These are phyloP conservation scores for Phytophthora agathidicida DNA, from an alignment of 352 stramenopile species.

Conservation along the genomic window DNA sequence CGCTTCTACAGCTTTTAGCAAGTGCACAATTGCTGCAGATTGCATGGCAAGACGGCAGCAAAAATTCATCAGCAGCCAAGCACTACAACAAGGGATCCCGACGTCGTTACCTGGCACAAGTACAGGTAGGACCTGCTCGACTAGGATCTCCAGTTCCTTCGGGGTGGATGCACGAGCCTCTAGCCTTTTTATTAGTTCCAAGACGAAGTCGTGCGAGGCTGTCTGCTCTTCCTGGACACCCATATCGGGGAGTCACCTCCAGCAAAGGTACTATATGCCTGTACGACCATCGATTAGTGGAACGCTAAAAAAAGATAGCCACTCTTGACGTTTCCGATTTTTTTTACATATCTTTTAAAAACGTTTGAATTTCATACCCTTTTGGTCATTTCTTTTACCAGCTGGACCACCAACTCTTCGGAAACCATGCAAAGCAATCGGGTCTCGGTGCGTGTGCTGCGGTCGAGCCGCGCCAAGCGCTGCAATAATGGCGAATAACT, in stretches of 20 bases:
- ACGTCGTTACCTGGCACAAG: constrained; percentile 54
- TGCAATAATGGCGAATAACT: background rate
- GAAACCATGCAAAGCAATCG: constrained; percentile 13
- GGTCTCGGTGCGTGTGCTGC: constrained; percentile 20
- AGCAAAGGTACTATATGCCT: too few species aligned
- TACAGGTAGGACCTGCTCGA: constrained; percentile 62
- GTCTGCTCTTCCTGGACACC: constrained; percentile 38
- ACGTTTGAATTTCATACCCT: too few species aligned
- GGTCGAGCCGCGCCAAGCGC: background rate
- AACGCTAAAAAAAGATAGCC: constrained; percentile 1
- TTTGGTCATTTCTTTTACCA: too few species aligned
- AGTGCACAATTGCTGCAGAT: constrained; percentile 48
- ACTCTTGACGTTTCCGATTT: too few species aligned
- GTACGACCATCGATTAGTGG: too few species aligned
- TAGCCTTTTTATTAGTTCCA: constrained; percentile 43
- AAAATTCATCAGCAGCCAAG: too few species aligned
- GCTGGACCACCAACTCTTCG: too few species aligned
- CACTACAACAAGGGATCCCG: background rate
- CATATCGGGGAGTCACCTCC: constrained; percentile 17
- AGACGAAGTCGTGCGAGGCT: constrained; percentile 47
- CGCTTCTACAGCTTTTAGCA: constrained; percentile 58
- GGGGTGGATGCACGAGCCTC: constrained; percentile 29
- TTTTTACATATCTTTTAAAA: too few species aligned
- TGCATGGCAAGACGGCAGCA: too few species aligned
- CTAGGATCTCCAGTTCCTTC: constrained; percentile 53